Evolutionary conservation across 1,139 yeast species (phyloP).

Genomic region (Geotrichum carabidarum): DNA sequence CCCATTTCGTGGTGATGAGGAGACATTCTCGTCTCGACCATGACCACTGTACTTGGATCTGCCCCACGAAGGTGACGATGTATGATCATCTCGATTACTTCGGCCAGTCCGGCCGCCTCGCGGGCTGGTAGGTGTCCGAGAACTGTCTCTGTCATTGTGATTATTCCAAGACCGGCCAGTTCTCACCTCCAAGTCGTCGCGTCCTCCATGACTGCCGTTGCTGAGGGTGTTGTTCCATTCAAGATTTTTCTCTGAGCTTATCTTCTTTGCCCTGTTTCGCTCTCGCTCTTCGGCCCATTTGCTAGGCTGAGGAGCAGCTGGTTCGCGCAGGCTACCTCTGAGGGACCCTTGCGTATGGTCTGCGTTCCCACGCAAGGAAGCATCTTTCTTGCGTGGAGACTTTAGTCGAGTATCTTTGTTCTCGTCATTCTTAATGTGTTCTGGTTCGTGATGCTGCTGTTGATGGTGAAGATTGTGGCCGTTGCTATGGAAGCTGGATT

Average conservation of each 20-base stretch:
- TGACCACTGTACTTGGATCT: no score
- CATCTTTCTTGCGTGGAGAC: background rate
- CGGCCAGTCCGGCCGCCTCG: no score
- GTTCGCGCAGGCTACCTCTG: background rate
- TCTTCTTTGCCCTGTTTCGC: constrained; percentile 4
- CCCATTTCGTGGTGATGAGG: no score
- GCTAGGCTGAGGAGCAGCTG: background rate
- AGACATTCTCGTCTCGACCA: no score
- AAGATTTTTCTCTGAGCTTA: background rate
- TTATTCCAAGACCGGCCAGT: no score
- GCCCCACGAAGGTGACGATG: no score
- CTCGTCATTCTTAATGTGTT: background rate
- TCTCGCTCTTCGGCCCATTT: constrained; percentile 11
- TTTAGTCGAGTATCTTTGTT: background rate
- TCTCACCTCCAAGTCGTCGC: no score
- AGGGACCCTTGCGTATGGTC: background rate
- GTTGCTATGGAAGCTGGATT: background rate
- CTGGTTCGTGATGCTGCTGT: background rate
- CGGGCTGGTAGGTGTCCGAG: no score
- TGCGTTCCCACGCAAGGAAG: background rate
- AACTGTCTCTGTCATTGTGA: no score
- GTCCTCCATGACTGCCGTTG: background rate
- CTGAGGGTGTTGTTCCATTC: constrained; percentile 1
- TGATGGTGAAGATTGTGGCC: background rate
- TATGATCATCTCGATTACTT: no score